Conservation (phyloP, 1,139 yeast genomes). For the Candida neerlandica region DNA sequence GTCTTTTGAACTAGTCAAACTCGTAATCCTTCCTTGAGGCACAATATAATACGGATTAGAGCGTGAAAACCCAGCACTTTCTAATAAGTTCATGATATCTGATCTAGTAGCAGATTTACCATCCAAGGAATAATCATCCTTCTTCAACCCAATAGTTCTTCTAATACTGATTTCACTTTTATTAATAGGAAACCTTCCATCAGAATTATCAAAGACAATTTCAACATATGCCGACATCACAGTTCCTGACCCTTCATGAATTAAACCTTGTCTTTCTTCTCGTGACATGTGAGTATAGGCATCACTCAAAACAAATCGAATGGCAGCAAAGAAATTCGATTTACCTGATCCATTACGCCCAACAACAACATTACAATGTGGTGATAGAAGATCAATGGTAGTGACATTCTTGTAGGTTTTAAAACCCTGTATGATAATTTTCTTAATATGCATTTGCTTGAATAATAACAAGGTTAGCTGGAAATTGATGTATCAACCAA, state of each 20-base stretch:
- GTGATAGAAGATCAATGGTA: conserved; percentile 72
- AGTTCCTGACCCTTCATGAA: conserved; percentile 90
- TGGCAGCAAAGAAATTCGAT: conserved; percentile 94
- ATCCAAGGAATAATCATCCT: conserved; percentile 86
- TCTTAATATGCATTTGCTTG: conserved; percentile 43
- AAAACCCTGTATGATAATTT: conserved; percentile 83
- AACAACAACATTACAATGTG: conserved; percentile 84
- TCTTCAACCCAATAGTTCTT: conserved; percentile 88
- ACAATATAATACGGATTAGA: conserved; percentile 95
- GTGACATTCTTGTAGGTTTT: conserved; percentile 91
- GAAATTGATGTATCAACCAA: neutral
- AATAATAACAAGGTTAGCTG: no score
- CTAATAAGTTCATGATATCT: conserved; percentile 81
- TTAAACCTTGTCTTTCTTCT: conserved; percentile 85
- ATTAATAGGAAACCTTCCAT: conserved; percentile 71
- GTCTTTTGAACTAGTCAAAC: conserved; percentile 87
- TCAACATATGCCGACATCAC: conserved; percentile 95
- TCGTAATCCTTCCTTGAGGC: conserved; percentile 91
- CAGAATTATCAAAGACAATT: conserved; percentile 79
- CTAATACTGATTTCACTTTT: conserved; percentile 72
- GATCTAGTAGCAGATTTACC: conserved; percentile 76
- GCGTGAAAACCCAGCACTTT: conserved; percentile 89
- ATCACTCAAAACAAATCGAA: conserved; percentile 88
- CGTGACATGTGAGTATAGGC: conserved; percentile 86
- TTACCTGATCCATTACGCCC: conserved; percentile 98